Percentiles rank a stretch among this genome's conserved stretches.
Evolutionary conservation across 148 eudicot species (phyloP).

Genomic region (Spergularia marina): DNA sequence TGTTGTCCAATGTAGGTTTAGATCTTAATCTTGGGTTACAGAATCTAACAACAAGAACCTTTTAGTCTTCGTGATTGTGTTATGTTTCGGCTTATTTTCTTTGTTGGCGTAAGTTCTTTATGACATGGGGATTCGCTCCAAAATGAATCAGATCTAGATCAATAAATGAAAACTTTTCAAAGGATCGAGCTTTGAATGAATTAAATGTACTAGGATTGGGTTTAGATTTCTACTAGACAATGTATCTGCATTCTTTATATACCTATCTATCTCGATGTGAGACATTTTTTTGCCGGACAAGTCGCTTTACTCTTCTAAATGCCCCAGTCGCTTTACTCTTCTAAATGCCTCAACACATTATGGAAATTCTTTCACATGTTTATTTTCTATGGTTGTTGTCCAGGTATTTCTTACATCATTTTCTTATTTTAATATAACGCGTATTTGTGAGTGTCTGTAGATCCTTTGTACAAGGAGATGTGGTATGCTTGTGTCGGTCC

Average conservation of each 20-base stretch:
- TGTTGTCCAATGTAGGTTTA: not conserved
- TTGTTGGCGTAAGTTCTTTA: no score
- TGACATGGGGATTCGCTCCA: no score
- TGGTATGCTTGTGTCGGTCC: slow-evolving; percentile 99
- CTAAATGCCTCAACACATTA: not conserved
- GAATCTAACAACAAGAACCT: no score
- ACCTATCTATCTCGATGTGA: not conserved
- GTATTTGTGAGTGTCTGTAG: slow-evolving; percentile 32
- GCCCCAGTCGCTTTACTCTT: not conserved
- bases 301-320: not conserved
- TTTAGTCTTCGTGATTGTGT: no score
- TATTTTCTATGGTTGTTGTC: slow-evolving; percentile 6
- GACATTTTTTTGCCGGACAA: not conserved
- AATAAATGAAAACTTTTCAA: not conserved
- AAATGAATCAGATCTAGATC: no score
- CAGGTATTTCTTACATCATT: not conserved
- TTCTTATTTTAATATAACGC: not conserved
- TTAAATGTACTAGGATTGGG: not conserved
- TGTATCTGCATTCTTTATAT: not conserved
- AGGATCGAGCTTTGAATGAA: not conserved
- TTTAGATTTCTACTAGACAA: not conserved
- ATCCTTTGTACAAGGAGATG: slow-evolving; percentile 72
- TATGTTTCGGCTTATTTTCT: no score
- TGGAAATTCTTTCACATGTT: slow-evolving; percentile 1
- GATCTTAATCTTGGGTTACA: not conserved